These are phyloP conservation scores for Fibroporia radiculosa DNA, from an alignment of 768 basidiomycete species.

Conservation along the genomic window DNA sequence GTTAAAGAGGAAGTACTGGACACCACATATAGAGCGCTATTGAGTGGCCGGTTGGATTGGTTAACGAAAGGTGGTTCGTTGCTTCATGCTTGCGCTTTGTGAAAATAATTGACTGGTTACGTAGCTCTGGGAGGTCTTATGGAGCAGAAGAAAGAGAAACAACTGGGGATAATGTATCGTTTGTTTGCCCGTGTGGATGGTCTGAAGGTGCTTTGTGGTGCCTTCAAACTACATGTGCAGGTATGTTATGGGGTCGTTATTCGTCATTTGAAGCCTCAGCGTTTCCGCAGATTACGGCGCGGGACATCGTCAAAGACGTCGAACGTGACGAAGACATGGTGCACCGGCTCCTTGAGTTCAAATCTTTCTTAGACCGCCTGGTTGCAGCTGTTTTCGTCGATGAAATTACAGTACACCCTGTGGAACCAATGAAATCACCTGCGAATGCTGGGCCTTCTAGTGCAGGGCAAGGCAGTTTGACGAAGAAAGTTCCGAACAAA, in stretches of 20 bases:
- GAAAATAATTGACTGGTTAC: background rate
- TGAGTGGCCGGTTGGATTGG: conserved; percentile 38
- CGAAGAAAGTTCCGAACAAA: conserved; percentile 33
- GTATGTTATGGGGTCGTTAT: conserved; percentile 25
- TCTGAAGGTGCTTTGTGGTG: conserved; percentile 42
- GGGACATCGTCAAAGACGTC: conserved; percentile 56
- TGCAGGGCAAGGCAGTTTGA: conserved; percentile 4
- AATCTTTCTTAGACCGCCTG: conserved; percentile 44
- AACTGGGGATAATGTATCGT: conserved; percentile 46
- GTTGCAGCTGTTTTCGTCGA: conserved; percentile 46
- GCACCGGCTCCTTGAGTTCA: conserved; percentile 59
- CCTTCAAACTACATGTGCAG: conserved; percentile 57
- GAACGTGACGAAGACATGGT: conserved; percentile 74
- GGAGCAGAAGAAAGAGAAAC: conserved; percentile 33
- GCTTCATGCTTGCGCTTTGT: background rate
- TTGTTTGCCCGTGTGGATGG: conserved; percentile 54
- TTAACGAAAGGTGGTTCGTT: conserved; percentile 31
- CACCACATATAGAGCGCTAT: conserved; percentile 44
- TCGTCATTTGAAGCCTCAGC: background rate
- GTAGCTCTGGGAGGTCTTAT: conserved; percentile 50
- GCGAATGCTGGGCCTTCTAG: conserved; percentile 27
- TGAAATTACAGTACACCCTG: conserved; percentile 21
- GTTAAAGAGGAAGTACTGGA: conserved; percentile 46
- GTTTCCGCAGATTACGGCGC: conserved; percentile 41
- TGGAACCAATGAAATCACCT: background rate